A percentile compares a stretch with the other conserved stretches of the same genome.
These are phyloP conservation scores for Phytophthora agathidicida DNA, from an alignment of 352 stramenopile species.

Conservation along the genomic window DNA sequence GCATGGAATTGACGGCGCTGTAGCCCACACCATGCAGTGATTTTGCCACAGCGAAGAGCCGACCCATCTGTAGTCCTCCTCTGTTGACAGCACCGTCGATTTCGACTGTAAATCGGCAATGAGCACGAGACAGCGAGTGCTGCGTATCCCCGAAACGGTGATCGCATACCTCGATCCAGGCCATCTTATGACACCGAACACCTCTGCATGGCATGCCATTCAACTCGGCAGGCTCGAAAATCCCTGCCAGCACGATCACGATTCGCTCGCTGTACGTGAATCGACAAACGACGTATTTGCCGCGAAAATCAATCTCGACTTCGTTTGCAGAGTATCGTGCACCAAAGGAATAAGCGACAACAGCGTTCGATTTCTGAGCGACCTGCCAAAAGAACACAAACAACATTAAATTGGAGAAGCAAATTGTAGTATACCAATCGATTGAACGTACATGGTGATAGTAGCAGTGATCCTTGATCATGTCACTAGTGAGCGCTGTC, in stretches of 20 bases:
- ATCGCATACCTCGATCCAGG: conserved; percentile 20
- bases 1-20: too few relatives aligned
- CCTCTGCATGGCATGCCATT: conserved; percentile 22
- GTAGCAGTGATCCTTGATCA: not conserved
- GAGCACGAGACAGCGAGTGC: conserved; percentile 44
- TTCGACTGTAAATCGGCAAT: conserved; percentile 40
- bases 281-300: too few relatives aligned
- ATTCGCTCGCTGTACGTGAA: too few relatives aligned
- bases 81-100: conserved; percentile 36
- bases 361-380: too few relatives aligned
- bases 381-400: too few relatives aligned
- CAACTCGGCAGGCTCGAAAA: conserved; percentile 38
- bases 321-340: too few relatives aligned
- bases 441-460: too few relatives aligned
- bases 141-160: not conserved
- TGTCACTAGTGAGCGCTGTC: not conserved
- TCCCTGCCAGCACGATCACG: conserved; percentile 30
- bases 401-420: too few relatives aligned
- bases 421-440: too few relatives aligned
- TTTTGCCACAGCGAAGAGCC: conserved; percentile 33
- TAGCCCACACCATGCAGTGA: conserved; percentile 25
- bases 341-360: too few relatives aligned
- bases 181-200: conserved; percentile 26
- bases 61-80: conserved; percentile 23
- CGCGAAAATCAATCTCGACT: too few relatives aligned